Base-by-base conservation (phyloP, 2,329 filamentous ascomycete species). In the Chaetomiaceae sp. region DNA sequence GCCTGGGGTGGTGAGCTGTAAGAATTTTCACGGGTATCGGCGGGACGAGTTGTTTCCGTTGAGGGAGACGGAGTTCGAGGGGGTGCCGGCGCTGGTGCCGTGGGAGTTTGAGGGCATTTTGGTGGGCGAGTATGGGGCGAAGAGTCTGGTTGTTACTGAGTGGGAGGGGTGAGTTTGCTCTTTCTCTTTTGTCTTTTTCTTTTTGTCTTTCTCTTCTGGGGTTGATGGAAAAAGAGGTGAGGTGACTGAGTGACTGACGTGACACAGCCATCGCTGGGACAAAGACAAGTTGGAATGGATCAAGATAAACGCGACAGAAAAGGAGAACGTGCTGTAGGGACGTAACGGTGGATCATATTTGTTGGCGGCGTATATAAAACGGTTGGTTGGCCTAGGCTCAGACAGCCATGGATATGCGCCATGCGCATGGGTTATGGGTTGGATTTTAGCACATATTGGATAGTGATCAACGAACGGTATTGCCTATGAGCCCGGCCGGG, bases 41-140 rank as follows among this genome's bases (percentile, higher is more conserved):
- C 83, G 79, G 23, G 72, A 73, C n/a, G 87, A 94, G 61, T 73
- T 94, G 11, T 94, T 84, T 70, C 89, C 89, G 3, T 75, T 94
- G 76, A 79, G 87, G 14, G 76, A 83, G 64, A 87, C 83, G 23
- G 78, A 80, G 57, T 94, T 89, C 61, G 89, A 94, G 71, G 87
- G 86, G 18, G 82, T 87, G 2, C 71, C 77, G 11, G 86, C 86
- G 21, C 78, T 77, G 59, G 79, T 94, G 21, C 89, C 89, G 4
- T 86, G 82, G 65, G 76, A 74, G 51, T 87, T 86, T 58, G 84
- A 87, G 61, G 76, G 76, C 63, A 80, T 88, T 25, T 68, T 89
- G 51, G 74, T 75, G 3, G 77, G 81, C 27, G 86, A 89, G 70
- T 89, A 89, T 61, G 75, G 79, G 27, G 67, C 72, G n/a, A 81